These are phyloP conservation scores for Umbelopsis sp. DNA, from an alignment of 371 early-diverging fungal species.

Conservation along the genomic window DNA sequence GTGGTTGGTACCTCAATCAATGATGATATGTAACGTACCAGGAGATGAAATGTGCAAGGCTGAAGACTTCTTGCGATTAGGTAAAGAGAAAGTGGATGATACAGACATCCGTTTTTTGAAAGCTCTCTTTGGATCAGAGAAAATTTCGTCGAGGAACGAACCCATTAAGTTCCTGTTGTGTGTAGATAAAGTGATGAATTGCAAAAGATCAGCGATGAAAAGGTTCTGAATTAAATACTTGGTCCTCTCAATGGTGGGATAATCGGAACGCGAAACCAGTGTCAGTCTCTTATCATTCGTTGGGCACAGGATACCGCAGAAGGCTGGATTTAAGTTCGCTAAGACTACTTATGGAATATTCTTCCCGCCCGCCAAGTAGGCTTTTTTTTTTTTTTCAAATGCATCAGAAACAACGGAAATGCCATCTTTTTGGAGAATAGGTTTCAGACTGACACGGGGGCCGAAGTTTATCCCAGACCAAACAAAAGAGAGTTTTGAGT, in stretches of 20 bases:
- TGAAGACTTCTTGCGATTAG: not conserved
- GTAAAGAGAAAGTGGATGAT: not conserved
- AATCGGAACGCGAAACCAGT: no score
- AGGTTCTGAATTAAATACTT: no score
- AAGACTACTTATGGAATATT: no score
- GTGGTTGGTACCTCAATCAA: not conserved
- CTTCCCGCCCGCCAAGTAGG: no score
- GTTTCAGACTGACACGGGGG: not conserved
- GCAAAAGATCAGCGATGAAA: not conserved
- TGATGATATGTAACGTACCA: not conserved
- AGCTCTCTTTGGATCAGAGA: conserved; percentile 8
- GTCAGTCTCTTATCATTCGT: no score
- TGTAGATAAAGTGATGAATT: not conserved
- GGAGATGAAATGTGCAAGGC: not conserved
- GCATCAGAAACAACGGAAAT: not conserved
- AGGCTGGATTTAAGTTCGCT: no score
- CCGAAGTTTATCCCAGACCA: not conserved
- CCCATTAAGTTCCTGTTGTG: not conserved
- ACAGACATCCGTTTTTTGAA: not conserved
- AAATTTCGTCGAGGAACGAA: not conserved
- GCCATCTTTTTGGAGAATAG: not conserved
- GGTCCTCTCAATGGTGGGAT: no score
- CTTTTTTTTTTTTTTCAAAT: no score
- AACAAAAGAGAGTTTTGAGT: no score
- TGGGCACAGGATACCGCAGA: no score